Evolutionary conservation across 129 eudicot genomes (phyloP).

Genomic region (Smallanthus sonchifolius): DNA sequence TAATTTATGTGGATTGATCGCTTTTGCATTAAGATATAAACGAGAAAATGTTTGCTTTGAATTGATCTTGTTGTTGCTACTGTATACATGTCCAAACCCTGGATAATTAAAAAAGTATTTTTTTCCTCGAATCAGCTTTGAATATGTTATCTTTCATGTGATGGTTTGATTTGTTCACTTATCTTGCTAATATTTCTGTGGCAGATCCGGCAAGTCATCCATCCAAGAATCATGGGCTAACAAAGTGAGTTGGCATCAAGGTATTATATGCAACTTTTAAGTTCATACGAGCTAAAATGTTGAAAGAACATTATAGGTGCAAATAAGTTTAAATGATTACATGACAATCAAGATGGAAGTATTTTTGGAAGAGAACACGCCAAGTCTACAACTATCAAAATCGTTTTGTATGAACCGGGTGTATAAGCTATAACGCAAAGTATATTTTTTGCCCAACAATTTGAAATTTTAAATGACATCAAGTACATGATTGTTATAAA

Average conservation of each 20-base stretch:
- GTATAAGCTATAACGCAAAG: background rate
- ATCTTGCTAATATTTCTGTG: constrained; percentile 15
- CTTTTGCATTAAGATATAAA: background rate
- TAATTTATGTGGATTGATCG: background rate
- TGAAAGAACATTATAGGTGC: background rate
- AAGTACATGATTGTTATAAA: background rate
- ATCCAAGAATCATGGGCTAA: constrained; percentile 81
- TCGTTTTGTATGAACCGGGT: background rate
- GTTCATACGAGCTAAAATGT: background rate
- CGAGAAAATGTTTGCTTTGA: background rate
- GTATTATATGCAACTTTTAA: constrained; percentile 25
- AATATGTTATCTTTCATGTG: background rate
- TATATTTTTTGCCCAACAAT: background rate
- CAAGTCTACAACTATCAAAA: background rate
- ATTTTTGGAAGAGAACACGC: background rate
- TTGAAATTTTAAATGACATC: background rate
- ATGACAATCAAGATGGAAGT: background rate
- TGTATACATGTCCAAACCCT: background rate
- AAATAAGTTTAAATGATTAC: background rate
- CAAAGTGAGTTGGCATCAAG: constrained; percentile 84
- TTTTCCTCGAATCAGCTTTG: background rate
- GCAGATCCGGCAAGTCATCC: constrained; percentile 84
- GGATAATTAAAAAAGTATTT: background rate
- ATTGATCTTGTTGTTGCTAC: background rate
- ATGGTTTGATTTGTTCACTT: background rate